phyloP scores from a whole-genome alignment of 2,329 filamentous ascomycete genomes.

The Simplicillium sp. region DNA sequence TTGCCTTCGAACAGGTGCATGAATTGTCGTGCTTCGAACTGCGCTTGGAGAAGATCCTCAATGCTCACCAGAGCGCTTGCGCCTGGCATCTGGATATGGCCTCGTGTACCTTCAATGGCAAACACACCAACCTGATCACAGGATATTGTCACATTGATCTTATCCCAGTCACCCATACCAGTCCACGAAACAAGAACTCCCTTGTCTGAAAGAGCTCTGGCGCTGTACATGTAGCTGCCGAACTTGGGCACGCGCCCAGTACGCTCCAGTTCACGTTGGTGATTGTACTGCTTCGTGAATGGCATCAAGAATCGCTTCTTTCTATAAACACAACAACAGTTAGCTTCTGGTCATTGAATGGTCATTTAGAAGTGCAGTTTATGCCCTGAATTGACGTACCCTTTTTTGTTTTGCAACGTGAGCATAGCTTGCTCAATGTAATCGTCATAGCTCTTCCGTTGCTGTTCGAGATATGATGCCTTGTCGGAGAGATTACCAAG shows the following conservation, averaged over 20 bases:
- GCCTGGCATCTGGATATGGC: slow-evolving; percentile 92
- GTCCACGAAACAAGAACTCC: slow-evolving; percentile 90
- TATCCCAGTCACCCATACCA: slow-evolving; percentile 78
- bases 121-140: slow-evolving; percentile 94
- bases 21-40: slow-evolving; percentile 95
- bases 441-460: slow-evolving; percentile 96
- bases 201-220: slow-evolving; percentile 80
- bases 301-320: slow-evolving; percentile 92
- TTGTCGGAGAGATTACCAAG: slow-evolving; percentile 72
- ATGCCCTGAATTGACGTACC: slow-evolving; percentile 35
- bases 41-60: slow-evolving; percentile 88
- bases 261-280: slow-evolving; percentile 89
- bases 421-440: slow-evolving; percentile 99
- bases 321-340: slow-evolving; percentile 28
- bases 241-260: slow-evolving; percentile 93
- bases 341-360: neutral
- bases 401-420: slow-evolving; percentile 94
- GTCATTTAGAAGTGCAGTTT: neutral
- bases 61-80: slow-evolving; percentile 82
- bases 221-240: slow-evolving; percentile 95
- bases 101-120: slow-evolving; percentile 79
- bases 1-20: slow-evolving; percentile 86
- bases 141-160: slow-evolving; percentile 87
- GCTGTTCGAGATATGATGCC: slow-evolving; percentile 84
- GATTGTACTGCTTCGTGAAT: slow-evolving; percentile 98